Conservation (phyloP, 2,329 filamentous ascomycete species). For the Diaporthe vaccinii region DNA sequence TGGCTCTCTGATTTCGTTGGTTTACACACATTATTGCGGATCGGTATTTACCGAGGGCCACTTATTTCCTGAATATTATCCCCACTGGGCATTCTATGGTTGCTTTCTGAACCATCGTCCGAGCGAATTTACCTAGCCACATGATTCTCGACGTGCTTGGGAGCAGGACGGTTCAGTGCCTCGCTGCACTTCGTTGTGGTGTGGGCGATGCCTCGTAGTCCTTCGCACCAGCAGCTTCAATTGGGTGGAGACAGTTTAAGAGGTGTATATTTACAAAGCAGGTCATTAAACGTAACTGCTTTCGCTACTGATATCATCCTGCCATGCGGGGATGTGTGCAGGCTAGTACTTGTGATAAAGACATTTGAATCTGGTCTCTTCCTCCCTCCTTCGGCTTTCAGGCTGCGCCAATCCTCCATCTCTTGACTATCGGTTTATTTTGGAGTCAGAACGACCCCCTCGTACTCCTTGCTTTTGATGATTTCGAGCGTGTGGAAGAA, state of each 20-base stretch:
- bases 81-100: background rate
- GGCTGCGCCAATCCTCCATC: background rate
- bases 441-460: slow-evolving; percentile 84
- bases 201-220: background rate
- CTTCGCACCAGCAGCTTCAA: background rate
- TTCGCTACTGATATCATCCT: slow-evolving; percentile 15
- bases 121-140: background rate
- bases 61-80: slow-evolving; percentile 13
- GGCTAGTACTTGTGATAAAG: background rate
- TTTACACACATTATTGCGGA: slow-evolving; percentile 9
- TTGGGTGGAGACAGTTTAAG: background rate
- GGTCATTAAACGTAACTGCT: slow-evolving; percentile 25
- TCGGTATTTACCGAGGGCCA: slow-evolving; percentile 4
- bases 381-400: background rate
- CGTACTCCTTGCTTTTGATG: slow-evolving; percentile 91
- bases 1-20: slow-evolving; percentile 17
- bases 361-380: background rate
- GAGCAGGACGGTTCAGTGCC: background rate
- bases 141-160: too few relatives aligned
- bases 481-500: slow-evolving; percentile 96
- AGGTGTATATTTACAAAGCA: slow-evolving; percentile 35
- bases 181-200: background rate
- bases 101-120: background rate
- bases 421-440: slow-evolving; percentile 52
- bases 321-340: background rate